Evolutionary conservation across 345 rosid genomes (phyloP).

Genomic region (Trapa incisa): DNA sequence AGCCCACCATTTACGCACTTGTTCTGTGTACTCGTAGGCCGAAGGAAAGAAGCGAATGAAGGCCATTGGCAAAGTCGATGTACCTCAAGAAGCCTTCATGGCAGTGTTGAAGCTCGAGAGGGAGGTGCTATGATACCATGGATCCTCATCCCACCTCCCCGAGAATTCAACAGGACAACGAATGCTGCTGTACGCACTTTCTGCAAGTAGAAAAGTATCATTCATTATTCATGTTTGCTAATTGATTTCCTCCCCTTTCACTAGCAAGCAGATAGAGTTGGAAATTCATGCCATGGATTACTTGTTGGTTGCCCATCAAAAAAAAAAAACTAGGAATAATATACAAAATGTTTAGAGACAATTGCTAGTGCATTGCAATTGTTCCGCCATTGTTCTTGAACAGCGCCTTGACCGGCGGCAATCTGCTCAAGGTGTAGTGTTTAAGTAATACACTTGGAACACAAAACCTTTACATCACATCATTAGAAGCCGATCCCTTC

Average conservation of each 20-base stretch:
- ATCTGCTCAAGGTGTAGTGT: not conserved
- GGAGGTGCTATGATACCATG: conserved; percentile 46
- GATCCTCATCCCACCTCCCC: not conserved
- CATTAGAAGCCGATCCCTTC: too few relatives aligned
- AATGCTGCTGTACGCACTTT: not conserved
- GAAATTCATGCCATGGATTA: too few relatives aligned
- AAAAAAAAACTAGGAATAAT: too few relatives aligned
- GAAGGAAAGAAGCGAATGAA: conserved; percentile 99
- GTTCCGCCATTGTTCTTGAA: not conserved
- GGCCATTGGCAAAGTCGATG: conserved; percentile 91
- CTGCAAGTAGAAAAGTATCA: not conserved
- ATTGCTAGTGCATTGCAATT: too few relatives aligned
- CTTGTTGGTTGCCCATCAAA: too few relatives aligned
- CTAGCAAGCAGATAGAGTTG: not conserved
- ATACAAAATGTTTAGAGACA: too few relatives aligned
- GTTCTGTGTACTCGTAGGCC: conserved; percentile 29
- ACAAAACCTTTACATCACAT: too few relatives aligned
- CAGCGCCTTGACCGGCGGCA: conserved; percentile 19
- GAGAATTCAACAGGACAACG: not conserved
- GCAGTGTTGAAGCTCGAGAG: conserved; percentile 92
- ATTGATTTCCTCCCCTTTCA: not conserved
- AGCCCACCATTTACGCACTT: not conserved
- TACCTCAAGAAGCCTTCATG: conserved; percentile 99
- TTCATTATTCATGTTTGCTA: not conserved
- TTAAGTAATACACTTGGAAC: too few relatives aligned